Evolutionary conservation across 345 rosid genomes (phyloP), one percentile per base, ranked within the genome.

Genomic region (Lepidium africanum): DNA sequence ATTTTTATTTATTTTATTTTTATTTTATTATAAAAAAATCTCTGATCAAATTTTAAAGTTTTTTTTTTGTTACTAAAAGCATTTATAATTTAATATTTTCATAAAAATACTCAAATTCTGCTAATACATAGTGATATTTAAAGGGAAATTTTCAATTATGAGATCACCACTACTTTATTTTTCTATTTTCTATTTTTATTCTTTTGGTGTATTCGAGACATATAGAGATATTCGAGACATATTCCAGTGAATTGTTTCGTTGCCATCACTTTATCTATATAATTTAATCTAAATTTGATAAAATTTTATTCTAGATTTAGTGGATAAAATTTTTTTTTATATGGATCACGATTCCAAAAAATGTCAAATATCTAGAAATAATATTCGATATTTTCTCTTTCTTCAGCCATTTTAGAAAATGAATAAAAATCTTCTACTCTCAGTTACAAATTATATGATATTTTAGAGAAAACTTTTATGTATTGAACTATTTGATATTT

Each of bases 181-280:
- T 5, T 5, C 4, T 30, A 30, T 6, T 30, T 30, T 27, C 2
- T 30, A 30, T 37, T 17, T n/a, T 48, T 56, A 25, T 27, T 48
- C 53, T 56, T 47, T 56, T 59, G 53, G 65, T 56, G 57, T 64
- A 47, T 71, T 71, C 75, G 40, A 71, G 56, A 71, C 56, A 62
- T 35, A 33, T 62, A 30, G 33, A 30, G 33, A 30, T 64, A 47
- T 71, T 71, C 75, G 48, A 71, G 63, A 71, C 56, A 62, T 43
- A 35, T 62, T 71, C 56, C 46, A 71, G 6, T 62, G 63, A 71
- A 62, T 53, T 38, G 63, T 53, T 63, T 45, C 75, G 65, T 62
- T 52, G 37, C 48, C 55, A 68, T 57, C 47, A 15, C 14, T 58
- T 58, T 69, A 71, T 50, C 60, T 59, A 50, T 10, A 59, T 56